phyloP scores from a whole-genome alignment of 495 filamentous ascomycete species.

The Trichodelitschia bisporula region DNA sequence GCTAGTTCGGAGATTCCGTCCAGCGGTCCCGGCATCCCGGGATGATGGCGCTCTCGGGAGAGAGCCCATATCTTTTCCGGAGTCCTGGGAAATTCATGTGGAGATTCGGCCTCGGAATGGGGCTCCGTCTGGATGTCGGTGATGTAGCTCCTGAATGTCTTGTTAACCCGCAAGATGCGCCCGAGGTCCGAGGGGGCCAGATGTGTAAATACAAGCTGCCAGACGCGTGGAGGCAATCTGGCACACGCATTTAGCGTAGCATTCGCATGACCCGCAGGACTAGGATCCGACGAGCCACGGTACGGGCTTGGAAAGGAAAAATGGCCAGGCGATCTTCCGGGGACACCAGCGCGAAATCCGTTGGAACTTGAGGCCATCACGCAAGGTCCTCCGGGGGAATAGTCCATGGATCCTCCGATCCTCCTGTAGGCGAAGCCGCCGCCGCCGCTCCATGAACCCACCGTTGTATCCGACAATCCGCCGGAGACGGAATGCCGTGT shows the following conservation, averaged over 20 bases:
- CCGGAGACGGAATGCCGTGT: no score
- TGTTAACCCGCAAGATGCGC: constrained; percentile 14
- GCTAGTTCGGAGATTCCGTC: constrained; percentile 26
- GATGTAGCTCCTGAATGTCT: constrained; percentile 12
- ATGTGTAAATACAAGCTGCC: constrained; percentile 14
- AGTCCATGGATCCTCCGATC: background rate
- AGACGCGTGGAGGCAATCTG: background rate
- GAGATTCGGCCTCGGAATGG: background rate
- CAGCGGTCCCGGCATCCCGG: constrained; percentile 31
- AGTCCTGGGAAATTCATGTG: background rate
- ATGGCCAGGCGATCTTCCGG: background rate
- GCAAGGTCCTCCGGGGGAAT: background rate
- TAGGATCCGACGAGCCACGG: background rate
- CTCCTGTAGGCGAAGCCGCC: background rate
- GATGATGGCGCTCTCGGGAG: constrained; percentile 28
- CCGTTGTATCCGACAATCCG: no score
- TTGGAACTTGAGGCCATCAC: no score
- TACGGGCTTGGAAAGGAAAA: background rate
- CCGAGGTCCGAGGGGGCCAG: constrained; percentile 11
- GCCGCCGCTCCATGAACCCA: no score
- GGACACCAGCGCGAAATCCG: no score
- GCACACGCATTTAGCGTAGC: background rate
- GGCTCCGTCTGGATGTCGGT: constrained; percentile 1
- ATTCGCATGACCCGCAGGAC: background rate
- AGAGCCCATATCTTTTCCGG: constrained; percentile 26